A percentile compares a stretch with the other conserved stretches of the same genome.
Conservation (phyloP, 805 yeast species). For the Metschnikowia cerradonensis region DNA sequence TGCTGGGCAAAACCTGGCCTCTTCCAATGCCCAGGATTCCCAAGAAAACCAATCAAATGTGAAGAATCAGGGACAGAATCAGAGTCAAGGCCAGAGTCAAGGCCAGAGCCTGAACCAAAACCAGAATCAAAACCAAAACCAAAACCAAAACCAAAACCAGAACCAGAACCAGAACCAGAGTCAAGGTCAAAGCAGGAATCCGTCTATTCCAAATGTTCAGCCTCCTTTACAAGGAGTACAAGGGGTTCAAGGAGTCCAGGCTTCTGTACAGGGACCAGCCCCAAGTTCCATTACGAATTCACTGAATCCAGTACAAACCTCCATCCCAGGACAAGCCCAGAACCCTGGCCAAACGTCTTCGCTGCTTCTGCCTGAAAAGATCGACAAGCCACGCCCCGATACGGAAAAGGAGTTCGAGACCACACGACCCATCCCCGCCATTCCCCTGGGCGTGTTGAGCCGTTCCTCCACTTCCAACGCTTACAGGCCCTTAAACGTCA, state of each 20-base stretch:
- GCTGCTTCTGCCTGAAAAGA: slow-evolving; percentile 8
- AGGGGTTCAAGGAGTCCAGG: too few relatives aligned
- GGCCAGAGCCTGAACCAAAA: slow-evolving; percentile 4
- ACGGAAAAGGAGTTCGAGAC: slow-evolving; percentile 21
- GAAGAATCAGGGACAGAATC: background rate
- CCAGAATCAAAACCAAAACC: too few relatives aligned
- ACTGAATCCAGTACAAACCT: too few relatives aligned
- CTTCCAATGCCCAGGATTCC: background rate
- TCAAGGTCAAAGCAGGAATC: too few relatives aligned
- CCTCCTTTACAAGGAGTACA: too few relatives aligned
- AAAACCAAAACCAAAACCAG: too few relatives aligned
- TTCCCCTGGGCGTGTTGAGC: slow-evolving; percentile 32
- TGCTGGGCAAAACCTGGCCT: too few relatives aligned
- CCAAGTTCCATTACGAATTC: too few relatives aligned
- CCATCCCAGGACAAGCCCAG: background rate
- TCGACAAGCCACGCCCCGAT: background rate
- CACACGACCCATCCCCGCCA: slow-evolving; percentile 13
- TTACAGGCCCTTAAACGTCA: slow-evolving; percentile 85
- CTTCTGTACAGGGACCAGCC: too few relatives aligned
- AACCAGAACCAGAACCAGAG: too few relatives aligned
- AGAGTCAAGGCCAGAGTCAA: background rate
- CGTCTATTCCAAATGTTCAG: too few relatives aligned
- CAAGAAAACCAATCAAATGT: background rate
- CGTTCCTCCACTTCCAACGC: slow-evolving; percentile 39
- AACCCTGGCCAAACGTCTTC: slow-evolving; percentile 17